Conservation (phyloP, 805 yeast genomes). For the Lachancea meyersii region DNA sequence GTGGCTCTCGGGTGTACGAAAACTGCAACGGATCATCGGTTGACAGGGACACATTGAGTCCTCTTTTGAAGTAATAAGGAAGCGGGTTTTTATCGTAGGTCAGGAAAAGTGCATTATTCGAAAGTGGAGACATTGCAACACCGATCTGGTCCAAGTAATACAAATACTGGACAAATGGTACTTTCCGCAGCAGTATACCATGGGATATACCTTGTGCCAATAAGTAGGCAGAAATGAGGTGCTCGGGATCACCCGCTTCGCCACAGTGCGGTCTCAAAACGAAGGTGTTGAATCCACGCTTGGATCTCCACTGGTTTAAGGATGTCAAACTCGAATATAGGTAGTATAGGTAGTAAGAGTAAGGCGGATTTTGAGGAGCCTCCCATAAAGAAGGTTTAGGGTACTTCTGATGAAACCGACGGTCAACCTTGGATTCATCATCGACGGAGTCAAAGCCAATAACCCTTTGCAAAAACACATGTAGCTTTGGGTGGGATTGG, state of each 20-base stretch:
- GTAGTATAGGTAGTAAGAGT: constrained; percentile 89
- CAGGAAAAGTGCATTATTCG: constrained; percentile 91
- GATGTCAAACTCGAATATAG: constrained; percentile 80
- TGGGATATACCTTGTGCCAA: constrained; percentile 91
- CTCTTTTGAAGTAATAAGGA: constrained; percentile 82
- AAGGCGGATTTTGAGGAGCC: constrained; percentile 82
- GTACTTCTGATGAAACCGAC: constrained; percentile 70
- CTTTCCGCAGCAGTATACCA: constrained; percentile 86
- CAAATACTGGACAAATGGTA: constrained; percentile 91
- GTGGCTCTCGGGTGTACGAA: constrained; percentile 93
- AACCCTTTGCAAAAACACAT: constrained; percentile 83
- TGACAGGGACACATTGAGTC: constrained; percentile 87
- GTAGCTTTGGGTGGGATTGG: constrained; percentile 79
- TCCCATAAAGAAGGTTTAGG: constrained; percentile 88
- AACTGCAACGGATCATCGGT: constrained; percentile 98
- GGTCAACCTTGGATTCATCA: constrained; percentile 91
- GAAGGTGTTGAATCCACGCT: constrained; percentile 75
- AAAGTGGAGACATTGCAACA: constrained; percentile 96
- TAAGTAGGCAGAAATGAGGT: constrained; percentile 80
- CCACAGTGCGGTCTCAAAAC: constrained; percentile 98
- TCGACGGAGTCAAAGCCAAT: constrained; percentile 98
- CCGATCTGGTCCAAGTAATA: constrained; percentile 94
- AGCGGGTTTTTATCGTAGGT: constrained; percentile 97
- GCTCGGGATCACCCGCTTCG: constrained; percentile 99
- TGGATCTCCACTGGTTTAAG: constrained; percentile 74